Base-by-base conservation (phyloP, 306 rosid species). In the Dryas octopetala region DNA sequence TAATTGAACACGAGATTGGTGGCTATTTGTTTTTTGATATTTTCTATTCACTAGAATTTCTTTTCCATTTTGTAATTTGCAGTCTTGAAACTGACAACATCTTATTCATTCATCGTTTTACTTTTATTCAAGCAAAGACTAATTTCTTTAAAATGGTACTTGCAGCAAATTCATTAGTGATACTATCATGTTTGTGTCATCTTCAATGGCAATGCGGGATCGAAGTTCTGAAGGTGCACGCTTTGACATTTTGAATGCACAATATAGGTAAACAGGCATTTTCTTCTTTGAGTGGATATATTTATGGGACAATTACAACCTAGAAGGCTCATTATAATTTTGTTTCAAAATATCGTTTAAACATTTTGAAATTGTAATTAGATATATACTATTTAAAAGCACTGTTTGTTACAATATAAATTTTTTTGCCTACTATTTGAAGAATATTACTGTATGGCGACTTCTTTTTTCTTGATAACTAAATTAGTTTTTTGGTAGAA, bases 121-220 rank as follows among this genome's bases (percentile, higher is more conserved):
- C 12, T 38, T 52, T 23, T 23, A 41, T 47, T 76, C 2, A 3
- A 15, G 66, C 19, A 28, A 10, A 59, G 23, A 54, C 81, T 74
- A 38, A 43, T 64, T 26, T 71, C 76, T 79, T 60, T 61, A 28
- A 62, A 75, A 49, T 78, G 23, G 55, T 68, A 53, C 65, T 68
- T 75, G 81, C 96, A 95, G 99, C 87, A 89, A 95, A 86, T 95
- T 92, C 86, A 83, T 95, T 66, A 88, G 99, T 74, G 96, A 95
- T 88, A 76, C 86, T 84, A 64, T 92, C 79, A 90, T 90, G 98
- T 78, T 78, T 38, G 74, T 92, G 50, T 86, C 97, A 75, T 92
- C 99, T 76, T 89, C 97, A 65, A 85, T 95, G 99, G 93, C 99
- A 75, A 84, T 32, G 75, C 89, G 97, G 81, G 97, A 92, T 71